phyloP scores from a whole-genome alignment of 768 basidiomycete genomes.

The Holtermannia corniformis region DNA sequence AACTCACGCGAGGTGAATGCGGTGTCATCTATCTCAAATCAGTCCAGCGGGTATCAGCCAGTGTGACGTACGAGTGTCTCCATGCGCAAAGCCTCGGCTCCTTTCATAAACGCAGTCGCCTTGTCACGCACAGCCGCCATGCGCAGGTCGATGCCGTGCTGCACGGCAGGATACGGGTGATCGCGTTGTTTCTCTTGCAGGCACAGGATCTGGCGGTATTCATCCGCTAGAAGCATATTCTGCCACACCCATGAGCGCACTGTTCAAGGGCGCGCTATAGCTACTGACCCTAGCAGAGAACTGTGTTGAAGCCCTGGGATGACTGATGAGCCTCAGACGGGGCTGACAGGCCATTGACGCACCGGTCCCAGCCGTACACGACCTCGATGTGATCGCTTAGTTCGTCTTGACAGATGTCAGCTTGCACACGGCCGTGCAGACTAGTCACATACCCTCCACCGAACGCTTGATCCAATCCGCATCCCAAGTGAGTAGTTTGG shows the following conservation, averaged over 20 bases:
- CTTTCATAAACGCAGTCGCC: not conserved
- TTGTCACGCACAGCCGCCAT: too few species aligned
- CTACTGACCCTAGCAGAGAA: not conserved
- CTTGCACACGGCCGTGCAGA: not conserved
- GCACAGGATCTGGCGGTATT: not conserved
- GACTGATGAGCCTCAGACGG: too few species aligned
- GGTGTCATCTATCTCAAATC: not conserved
- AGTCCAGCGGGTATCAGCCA: not conserved
- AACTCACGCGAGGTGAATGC: not conserved
- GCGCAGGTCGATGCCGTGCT: too few species aligned
- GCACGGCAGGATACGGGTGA: too few species aligned
- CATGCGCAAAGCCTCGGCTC: not conserved
- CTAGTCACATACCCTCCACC: not conserved
- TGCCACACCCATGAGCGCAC: not conserved
- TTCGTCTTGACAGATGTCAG: not conserved
- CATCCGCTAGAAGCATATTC: not conserved
- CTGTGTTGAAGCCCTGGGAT: not conserved
- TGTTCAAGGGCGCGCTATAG: too few species aligned
- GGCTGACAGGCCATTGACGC: not conserved
- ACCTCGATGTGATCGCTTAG: constrained; percentile 2
- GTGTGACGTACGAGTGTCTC: not conserved
- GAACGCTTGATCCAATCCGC: constrained; percentile 5
- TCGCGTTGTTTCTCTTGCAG: too few species aligned
- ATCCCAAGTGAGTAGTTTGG: constrained; percentile 4
- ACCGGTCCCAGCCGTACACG: constrained; percentile 8